phyloP scores from a whole-genome alignment of 805 yeast species.

The Metschnikowia drakensbergensis region DNA sequence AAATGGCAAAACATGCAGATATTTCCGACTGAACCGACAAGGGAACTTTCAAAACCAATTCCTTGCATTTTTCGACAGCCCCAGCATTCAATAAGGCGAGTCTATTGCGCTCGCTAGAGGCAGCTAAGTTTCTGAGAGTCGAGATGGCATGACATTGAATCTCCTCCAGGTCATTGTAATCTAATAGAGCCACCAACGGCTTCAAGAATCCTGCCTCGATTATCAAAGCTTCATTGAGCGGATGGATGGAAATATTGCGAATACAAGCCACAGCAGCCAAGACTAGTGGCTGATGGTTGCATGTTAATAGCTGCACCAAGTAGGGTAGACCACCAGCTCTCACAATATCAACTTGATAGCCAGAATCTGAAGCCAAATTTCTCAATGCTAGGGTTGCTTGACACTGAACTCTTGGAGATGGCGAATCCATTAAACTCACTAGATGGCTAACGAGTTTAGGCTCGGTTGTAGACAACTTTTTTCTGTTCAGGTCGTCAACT shows the following conservation, averaged over 20 bases:
- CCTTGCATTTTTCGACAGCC: conserved; percentile 90
- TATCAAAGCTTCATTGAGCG: conserved; percentile 89
- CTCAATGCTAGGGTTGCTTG: conserved; percentile 96
- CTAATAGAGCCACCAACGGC: conserved; percentile 82
- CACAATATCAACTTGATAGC: conserved; percentile 93
- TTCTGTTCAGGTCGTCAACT: conserved; percentile 89
- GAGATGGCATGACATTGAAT: conserved; percentile 98
- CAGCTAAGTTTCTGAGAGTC: conserved; percentile 92
- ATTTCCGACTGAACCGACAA: conserved; percentile 93
- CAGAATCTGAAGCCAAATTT: conserved; percentile 92
- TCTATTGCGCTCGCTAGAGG: conserved; percentile 89
- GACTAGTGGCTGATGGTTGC: conserved; percentile 86
- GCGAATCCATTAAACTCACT: conserved; percentile 88
- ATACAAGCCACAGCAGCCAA: conserved; percentile 98
- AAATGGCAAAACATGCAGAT: conserved; percentile 93
- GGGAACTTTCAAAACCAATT: conserved; percentile 80
- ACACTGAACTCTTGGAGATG: conserved; percentile 93
- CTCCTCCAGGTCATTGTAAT: conserved; percentile 86
- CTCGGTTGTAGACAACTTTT: conserved; percentile 84
- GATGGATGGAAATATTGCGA: conserved; percentile 94
- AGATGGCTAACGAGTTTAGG: conserved; percentile 86
- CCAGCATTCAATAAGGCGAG: conserved; percentile 90
- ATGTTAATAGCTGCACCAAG: conserved; percentile 82
- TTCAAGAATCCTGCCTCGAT: conserved; percentile 95
- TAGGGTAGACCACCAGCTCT: conserved; percentile 94